Evolutionary conservation across 2,329 filamentous ascomycete genomes (phyloP).

Genomic region (Colletotrichum gloeosporioides): DNA sequence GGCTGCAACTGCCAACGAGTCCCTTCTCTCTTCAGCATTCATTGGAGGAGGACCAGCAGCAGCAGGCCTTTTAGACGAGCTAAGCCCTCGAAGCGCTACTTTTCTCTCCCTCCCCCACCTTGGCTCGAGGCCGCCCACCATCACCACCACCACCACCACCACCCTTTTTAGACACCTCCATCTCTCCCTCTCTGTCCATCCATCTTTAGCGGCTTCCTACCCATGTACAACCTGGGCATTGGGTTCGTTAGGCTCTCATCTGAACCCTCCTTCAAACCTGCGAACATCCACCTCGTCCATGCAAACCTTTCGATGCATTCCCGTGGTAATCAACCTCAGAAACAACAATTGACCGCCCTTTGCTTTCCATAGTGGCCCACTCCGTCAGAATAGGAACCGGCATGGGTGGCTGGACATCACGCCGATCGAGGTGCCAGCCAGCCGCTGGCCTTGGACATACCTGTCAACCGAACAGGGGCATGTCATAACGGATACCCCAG

Average conservation of each 20-base stretch:
- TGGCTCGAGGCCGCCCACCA: slow-evolving; percentile 8
- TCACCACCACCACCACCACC: background rate
- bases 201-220: background rate
- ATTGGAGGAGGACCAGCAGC: background rate
- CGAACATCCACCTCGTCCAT: slow-evolving; percentile 8
- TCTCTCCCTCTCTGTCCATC: background rate
- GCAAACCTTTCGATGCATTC: background rate
- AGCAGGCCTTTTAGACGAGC: background rate
- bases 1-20: background rate
- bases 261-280: background rate
- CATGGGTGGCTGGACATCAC: background rate
- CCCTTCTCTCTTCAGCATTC: background rate
- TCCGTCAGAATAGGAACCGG: background rate
- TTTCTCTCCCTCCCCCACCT: background rate
- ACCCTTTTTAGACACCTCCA: background rate
- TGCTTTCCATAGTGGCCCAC: background rate
- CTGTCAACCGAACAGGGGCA: background rate
- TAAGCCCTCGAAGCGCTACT: background rate
- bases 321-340: background rate
- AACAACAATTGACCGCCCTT: slow-evolving; percentile 19
- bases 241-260: slow-evolving; percentile 18
- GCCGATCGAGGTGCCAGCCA: background rate
- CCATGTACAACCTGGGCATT: slow-evolving; percentile 6
- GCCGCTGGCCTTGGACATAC: background rate
- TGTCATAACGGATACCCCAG: slow-evolving; percentile 6